Evolutionary conservation across 345 rosid species (phyloP).

Genomic region (Nephelium lappaceum): DNA sequence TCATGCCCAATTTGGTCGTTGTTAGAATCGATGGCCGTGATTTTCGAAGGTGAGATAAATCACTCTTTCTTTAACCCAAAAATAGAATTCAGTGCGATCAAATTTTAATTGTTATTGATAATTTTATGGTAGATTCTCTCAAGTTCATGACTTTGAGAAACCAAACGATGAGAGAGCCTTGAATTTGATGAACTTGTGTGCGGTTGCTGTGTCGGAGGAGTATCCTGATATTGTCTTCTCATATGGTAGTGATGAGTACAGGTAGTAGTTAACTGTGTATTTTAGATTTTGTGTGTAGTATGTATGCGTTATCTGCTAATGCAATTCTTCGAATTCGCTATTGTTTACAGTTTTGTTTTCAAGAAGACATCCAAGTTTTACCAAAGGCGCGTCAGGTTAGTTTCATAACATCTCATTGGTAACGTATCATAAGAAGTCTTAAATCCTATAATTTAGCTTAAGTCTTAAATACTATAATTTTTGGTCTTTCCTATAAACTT

Average conservation of each 20-base stretch:
- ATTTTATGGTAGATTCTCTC: slow-evolving; percentile 50
- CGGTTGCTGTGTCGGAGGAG: slow-evolving; percentile 61
- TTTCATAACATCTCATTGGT: too few relatives aligned
- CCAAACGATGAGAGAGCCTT: slow-evolving; percentile 67
- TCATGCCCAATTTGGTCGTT: slow-evolving; percentile 66
- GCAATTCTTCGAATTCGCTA: not conserved
- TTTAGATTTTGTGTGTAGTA: not conserved
- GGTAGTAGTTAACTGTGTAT: slow-evolving; percentile 32
- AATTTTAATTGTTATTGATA: not conserved
- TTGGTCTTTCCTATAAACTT: too few relatives aligned
- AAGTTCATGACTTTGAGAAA: slow-evolving; percentile 71
- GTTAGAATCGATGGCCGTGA: slow-evolving; percentile 61
- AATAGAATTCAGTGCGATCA: too few relatives aligned
- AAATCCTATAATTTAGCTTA: not conserved
- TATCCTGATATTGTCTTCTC: slow-evolving; percentile 80
- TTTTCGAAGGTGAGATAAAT: slow-evolving; percentile 49
- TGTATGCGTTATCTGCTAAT: not conserved
- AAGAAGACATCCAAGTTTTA: slow-evolving; percentile 80
- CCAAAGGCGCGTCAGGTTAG: slow-evolving; percentile 83
- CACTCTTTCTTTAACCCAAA: not conserved
- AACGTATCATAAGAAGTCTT: too few relatives aligned
- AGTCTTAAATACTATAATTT: too few relatives aligned
- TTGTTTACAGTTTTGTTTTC: slow-evolving; percentile 67
- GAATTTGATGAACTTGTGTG: slow-evolving; percentile 75
- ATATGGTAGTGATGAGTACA: slow-evolving; percentile 79